Percentiles rank a stretch among this genome's conserved stretches.
Conservation (phyloP, 1,139 yeast species). For the Geotrichum candidum region DNA sequence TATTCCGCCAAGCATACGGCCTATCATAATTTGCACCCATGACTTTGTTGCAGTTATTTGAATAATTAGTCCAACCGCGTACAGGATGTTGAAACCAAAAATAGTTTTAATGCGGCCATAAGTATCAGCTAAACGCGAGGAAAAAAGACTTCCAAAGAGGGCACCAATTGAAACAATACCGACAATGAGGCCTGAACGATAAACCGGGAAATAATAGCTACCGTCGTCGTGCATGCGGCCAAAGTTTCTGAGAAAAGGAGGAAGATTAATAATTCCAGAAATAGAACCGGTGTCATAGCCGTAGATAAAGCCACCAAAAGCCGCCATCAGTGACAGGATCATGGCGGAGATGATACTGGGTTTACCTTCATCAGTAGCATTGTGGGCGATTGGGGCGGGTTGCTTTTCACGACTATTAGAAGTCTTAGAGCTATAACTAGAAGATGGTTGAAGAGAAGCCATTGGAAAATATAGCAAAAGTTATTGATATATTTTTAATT, state of each 20-base stretch:
- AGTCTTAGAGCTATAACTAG: not conserved
- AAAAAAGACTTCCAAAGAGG: constrained; percentile 47
- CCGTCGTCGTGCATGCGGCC: constrained; percentile 33
- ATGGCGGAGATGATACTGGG: constrained; percentile 3
- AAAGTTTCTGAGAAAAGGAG: constrained; percentile 52
- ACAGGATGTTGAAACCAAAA: constrained; percentile 42
- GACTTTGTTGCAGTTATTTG: constrained; percentile 43
- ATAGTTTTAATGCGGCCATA: constrained; percentile 50
- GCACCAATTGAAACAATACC: constrained; percentile 52
- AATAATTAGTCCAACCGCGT: constrained; percentile 47
- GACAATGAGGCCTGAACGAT: constrained; percentile 46
- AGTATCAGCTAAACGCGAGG: constrained; percentile 45
- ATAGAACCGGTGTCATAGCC: constrained; percentile 61
- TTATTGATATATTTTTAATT: not conserved
- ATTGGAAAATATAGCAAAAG: not conserved
- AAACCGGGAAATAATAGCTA: constrained; percentile 34
- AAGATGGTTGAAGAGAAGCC: not conserved
- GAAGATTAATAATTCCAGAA: constrained; percentile 67
- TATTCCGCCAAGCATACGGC: constrained; percentile 49
- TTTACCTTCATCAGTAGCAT: not conserved
- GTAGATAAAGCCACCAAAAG: constrained; percentile 52
- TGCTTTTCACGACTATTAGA: not conserved
- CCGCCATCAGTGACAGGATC: constrained; percentile 24
- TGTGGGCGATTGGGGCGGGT: not conserved
- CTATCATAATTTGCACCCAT: constrained; percentile 41